These are phyloP conservation scores for Phragmites australis DNA, from an alignment of 176 grass and related monocot genomes.

Conservation along the genomic window DNA sequence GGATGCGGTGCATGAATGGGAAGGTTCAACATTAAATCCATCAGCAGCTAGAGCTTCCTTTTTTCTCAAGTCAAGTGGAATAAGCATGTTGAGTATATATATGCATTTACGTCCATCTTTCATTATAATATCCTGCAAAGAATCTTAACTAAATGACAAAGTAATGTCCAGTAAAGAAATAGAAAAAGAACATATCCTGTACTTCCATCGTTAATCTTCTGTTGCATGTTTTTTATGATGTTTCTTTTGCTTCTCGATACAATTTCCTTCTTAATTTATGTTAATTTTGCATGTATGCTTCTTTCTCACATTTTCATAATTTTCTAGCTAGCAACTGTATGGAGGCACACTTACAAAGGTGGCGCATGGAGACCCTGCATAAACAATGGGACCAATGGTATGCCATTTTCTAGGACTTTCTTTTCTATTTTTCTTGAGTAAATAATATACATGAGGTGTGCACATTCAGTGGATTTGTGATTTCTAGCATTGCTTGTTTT, in stretches of 20 bases:
- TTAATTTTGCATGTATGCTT: too few relatives aligned
- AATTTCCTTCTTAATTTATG: too few relatives aligned
- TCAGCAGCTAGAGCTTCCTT: not conserved
- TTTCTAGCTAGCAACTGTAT: constrained; percentile 90
- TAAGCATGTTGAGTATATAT: not conserved
- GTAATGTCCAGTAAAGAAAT: constrained; percentile 1
- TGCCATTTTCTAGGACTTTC: not conserved
- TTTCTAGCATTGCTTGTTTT: not conserved
- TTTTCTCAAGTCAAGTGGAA: not conserved
- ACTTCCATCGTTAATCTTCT: not conserved
- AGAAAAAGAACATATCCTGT: not conserved
- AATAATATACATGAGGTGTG: constrained; percentile 2
- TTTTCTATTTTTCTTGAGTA: constrained; percentile 1
- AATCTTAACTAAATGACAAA: not conserved
- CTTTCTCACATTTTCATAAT: constrained; percentile 36
- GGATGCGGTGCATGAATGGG: not conserved
- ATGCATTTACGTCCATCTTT: not conserved
- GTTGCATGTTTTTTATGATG: not conserved
- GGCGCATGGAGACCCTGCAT: constrained; percentile 73
- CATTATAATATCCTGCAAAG: not conserved
- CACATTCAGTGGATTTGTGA: not conserved
- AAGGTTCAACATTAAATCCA: not conserved
- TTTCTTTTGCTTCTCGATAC: not conserved
- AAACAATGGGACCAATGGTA: constrained; percentile 60
- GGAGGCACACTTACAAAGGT: constrained; percentile 80